A percentile compares a stretch with the other conserved stretches of the same genome.
phyloP scores from a whole-genome alignment of 257 asterid genomes.

The Solanum tarapatanum region DNA sequence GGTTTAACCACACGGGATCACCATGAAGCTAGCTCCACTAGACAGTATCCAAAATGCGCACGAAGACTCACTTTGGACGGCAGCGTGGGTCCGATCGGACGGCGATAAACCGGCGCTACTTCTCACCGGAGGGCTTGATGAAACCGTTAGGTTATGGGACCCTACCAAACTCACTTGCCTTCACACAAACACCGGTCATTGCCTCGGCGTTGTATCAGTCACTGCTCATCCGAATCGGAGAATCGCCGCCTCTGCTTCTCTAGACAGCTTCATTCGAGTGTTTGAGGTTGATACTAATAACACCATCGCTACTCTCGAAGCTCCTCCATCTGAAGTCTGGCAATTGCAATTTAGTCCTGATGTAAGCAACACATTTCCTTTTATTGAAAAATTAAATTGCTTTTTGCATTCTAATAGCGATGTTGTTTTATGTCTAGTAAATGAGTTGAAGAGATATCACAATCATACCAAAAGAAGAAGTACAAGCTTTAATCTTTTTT shows the following conservation, averaged over 20 bases:
- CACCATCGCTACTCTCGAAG: slow-evolving; percentile 82
- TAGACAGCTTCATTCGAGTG: slow-evolving; percentile 80
- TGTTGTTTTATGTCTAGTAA: neutral
- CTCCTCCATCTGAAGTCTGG: slow-evolving; percentile 99
- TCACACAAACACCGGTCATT: slow-evolving; percentile 71
- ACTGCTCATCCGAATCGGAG: slow-evolving; percentile 87
- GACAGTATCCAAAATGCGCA: slow-evolving; percentile 64
- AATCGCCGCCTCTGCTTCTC: slow-evolving; percentile 85
- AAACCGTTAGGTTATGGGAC: slow-evolving; percentile 77
- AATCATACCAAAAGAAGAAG: neutral
- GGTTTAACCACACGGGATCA: neutral
- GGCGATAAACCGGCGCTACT: slow-evolving; percentile 38
- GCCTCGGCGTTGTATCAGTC: slow-evolving; percentile 90
- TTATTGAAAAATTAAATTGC: neutral
- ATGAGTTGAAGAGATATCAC: neutral
- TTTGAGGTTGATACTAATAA: slow-evolving; percentile 70
- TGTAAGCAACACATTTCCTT: slow-evolving; percentile 18
- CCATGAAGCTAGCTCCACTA: slow-evolving; percentile 72
- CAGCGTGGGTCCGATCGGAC: slow-evolving; percentile 74
- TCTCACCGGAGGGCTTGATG: slow-evolving; percentile 91
- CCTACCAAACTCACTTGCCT: slow-evolving; percentile 39
- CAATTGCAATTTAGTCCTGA: slow-evolving; percentile 76
- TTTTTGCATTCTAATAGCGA: neutral
- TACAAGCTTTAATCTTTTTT: neutral
- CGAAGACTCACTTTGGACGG: slow-evolving; percentile 87